A percentile compares a stretch with the other conserved stretches of the same genome.
These are phyloP conservation scores for Plasmodium coatneyi DNA, from an alignment of 169 alveolate species.

Conservation along the genomic window DNA sequence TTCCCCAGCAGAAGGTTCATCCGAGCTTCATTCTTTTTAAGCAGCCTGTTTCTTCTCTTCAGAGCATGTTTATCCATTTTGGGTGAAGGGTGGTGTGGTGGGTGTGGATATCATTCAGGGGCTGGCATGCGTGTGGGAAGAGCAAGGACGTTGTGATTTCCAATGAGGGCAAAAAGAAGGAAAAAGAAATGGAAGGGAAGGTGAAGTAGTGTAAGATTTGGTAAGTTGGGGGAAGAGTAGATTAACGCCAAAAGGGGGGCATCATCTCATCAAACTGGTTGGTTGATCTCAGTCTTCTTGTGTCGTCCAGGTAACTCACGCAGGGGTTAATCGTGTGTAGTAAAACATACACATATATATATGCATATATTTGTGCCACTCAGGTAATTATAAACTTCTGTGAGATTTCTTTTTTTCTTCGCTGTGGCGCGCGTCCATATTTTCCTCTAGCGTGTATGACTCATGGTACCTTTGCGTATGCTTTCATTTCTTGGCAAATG, in stretches of 20 bases:
- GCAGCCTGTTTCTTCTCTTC: constrained; percentile 55
- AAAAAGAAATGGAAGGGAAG: neutral
- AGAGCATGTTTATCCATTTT: constrained; percentile 60
- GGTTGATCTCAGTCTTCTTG: neutral
- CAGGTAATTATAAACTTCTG: neutral
- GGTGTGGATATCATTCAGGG: neutral
- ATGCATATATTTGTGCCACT: neutral
- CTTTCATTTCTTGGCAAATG: neutral
- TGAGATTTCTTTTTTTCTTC: neutral
- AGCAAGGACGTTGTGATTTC: neutral
- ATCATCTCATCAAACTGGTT: neutral
- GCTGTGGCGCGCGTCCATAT: neutral
- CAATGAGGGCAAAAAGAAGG: neutral
- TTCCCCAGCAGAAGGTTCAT: constrained; percentile 50
- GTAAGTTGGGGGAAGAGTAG: neutral
- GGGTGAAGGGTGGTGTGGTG: neutral
- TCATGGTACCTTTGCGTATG: neutral
- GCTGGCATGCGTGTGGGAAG: neutral
- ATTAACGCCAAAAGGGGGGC: neutral
- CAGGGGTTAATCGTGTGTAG: neutral
- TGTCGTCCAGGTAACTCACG: neutral
- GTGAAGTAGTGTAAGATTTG: neutral
- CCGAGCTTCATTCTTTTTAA: constrained; percentile 61
- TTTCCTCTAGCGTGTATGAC: neutral
- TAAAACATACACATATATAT: neutral